Evolutionary conservation across 2,329 filamentous ascomycete genomes (phyloP), one percentile per base, ranked within the genome.

Genomic region (Pestalotiopsis sp.): DNA sequence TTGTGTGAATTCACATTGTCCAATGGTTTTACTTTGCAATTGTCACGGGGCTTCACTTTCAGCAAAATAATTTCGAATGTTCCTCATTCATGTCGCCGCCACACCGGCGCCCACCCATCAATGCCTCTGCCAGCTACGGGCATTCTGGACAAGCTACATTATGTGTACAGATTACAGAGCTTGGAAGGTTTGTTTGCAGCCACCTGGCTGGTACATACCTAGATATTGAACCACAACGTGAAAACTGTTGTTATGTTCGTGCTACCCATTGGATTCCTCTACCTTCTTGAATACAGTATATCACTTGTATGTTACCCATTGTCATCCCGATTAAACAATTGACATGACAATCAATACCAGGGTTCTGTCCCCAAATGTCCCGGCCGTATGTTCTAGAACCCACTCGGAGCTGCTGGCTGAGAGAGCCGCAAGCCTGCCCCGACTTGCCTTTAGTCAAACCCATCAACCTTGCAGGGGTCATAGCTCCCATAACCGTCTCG

Each of bases 301-400:
- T 20, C 20, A n/a, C 20, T 90, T 91, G 2, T 59, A n/a, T 25
- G 7, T 59, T 25, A 31, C 27, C 20, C n/a, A 45, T 58, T 49
- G 20, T 36, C 31, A 36, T 9, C 7, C 23, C 38, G 3, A 62
- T 38, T 62, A 14, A 62, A 62, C 59, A 36, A 41, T 64, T 11
- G 39, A 36, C 38, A 52, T 17, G 62, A 64, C 38, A 36, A 36
- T 36, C 31, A 9, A 58, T 13, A n/a, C 39, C 62, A 64, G 61
- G 61, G 62, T 49, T 64, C 39, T 27, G 23, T 52, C 45, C 57
- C 6, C 23, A 36, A 59, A 36, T 59, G 57, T 59, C 23, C 11
- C 25, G 13, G 57, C 57, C 20, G 57, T 59, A 27, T 36, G 23
- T 59, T 59, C 60, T 23, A 31, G 39, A 49, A 65, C 63, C 63